Evolutionary conservation across 73 alveolate genomes (phyloP).

Genomic region (Paramecium primaurelia): DNA sequence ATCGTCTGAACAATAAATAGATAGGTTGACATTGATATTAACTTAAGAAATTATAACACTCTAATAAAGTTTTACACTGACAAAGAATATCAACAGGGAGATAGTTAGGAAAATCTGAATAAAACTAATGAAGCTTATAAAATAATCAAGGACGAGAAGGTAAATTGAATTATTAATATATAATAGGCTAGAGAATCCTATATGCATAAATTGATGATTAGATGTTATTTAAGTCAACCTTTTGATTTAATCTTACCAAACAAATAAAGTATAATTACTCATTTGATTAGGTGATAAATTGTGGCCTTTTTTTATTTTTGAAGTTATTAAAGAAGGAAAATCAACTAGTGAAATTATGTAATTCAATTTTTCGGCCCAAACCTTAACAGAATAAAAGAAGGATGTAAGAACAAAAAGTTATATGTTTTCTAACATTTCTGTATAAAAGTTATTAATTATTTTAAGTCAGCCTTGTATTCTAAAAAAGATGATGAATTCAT

Average conservation of each 20-base stretch:
- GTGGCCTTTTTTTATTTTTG: constrained; percentile 48
- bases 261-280: background rate
- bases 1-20: constrained; percentile 5
- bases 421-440: constrained; percentile 39
- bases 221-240: constrained; percentile 39
- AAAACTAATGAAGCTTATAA: constrained; percentile 24
- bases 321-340: constrained; percentile 44
- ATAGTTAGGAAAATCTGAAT: background rate
- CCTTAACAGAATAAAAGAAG: background rate
- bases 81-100: background rate
- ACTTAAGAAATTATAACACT: constrained; percentile 25
- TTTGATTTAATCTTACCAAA: background rate
- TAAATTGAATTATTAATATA: background rate
- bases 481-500: constrained; percentile 50
- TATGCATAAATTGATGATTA: constrained; percentile 39
- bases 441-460: background rate
- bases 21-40: background rate
- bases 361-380: constrained; percentile 4
- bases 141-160: constrained; percentile 29
- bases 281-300: background rate
- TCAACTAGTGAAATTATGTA: background rate
- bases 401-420: background rate
- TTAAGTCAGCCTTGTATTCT: constrained; percentile 41
- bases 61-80: background rate
- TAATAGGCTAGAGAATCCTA: background rate